Conservation (phyloP, 768 basidiomycete genomes). For the Xerocomellus dryophilus region DNA sequence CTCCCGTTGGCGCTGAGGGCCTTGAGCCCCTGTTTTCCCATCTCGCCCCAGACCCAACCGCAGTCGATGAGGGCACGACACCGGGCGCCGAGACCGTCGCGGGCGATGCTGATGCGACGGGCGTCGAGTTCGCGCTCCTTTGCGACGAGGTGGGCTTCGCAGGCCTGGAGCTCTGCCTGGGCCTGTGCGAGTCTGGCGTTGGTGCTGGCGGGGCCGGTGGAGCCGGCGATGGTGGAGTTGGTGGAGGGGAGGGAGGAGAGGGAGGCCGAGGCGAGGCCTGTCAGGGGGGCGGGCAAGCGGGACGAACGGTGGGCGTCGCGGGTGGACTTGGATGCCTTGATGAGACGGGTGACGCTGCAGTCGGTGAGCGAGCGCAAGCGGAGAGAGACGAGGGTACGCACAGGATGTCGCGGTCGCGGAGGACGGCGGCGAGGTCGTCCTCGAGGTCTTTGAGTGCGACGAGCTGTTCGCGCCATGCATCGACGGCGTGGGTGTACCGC, state of each 20-base stretch:
- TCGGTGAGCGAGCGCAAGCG: background rate
- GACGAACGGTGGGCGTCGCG: constrained; percentile 39
- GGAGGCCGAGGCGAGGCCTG: constrained; percentile 40
- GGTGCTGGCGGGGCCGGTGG: constrained; percentile 12
- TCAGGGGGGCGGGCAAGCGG: constrained; percentile 10
- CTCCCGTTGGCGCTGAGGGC: constrained; percentile 5
- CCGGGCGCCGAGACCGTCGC: constrained; percentile 59
- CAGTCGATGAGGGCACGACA: constrained; percentile 67
- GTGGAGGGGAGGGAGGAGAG: constrained; percentile 40
- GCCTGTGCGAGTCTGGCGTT: constrained; percentile 56
- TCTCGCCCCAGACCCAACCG: constrained; percentile 64
- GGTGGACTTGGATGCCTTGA: constrained; percentile 67
- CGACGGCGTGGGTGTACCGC: constrained; percentile 56
- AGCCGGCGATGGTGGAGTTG: constrained; percentile 24
- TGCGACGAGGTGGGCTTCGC: constrained; percentile 66
- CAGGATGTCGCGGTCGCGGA: constrained; percentile 77
- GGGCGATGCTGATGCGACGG: constrained; percentile 51
- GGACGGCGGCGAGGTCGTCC: constrained; percentile 66
- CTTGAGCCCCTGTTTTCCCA: constrained; percentile 59
- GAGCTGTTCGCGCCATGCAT: constrained; percentile 64
- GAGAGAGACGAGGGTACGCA: constrained; percentile 36
- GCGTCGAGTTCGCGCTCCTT: constrained; percentile 65
- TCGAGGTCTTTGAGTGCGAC: constrained; percentile 61
- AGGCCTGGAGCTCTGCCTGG: constrained; percentile 77
- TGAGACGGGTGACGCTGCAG: constrained; percentile 68